These are phyloP conservation scores for Mikania micrantha DNA, from an alignment of 129 eudicot genomes.

Conservation along the genomic window DNA sequence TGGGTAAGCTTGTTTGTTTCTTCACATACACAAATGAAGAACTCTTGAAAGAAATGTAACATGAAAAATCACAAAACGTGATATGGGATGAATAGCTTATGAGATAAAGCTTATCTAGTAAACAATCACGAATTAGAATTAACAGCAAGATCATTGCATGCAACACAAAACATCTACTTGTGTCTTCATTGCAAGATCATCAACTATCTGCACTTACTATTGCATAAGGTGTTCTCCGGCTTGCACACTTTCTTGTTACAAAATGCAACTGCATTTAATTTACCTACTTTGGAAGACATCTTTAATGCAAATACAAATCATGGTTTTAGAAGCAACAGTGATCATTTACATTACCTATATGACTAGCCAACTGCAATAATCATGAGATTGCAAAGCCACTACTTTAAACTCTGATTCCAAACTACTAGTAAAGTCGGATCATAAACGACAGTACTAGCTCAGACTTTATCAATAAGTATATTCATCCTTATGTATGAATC, in stretches of 20 bases:
- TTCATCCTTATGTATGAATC: not conserved
- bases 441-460: not conserved
- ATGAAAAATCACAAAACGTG: not conserved
- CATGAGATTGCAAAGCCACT: not conserved
- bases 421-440: not conserved
- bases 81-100: not conserved
- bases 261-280: not conserved
- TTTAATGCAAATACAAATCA: constrained; percentile 1
- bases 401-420: not conserved
- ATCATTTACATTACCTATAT: not conserved
- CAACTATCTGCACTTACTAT: not conserved
- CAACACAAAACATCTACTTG: not conserved
- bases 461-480: not conserved
- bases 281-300: not conserved
- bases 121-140: not conserved
- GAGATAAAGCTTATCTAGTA: not conserved
- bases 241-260: not conserved
- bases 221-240: not conserved
- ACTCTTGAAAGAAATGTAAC: not conserved
- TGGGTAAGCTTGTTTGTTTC: no score
- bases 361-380: not conserved
- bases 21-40: constrained; percentile 1
- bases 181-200: not conserved
- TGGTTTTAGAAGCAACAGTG: not conserved
- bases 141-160: not conserved